Evolutionary conservation across 495 filamentous ascomycete species (phyloP).

Genomic region (Penicillium robsamsonii): DNA sequence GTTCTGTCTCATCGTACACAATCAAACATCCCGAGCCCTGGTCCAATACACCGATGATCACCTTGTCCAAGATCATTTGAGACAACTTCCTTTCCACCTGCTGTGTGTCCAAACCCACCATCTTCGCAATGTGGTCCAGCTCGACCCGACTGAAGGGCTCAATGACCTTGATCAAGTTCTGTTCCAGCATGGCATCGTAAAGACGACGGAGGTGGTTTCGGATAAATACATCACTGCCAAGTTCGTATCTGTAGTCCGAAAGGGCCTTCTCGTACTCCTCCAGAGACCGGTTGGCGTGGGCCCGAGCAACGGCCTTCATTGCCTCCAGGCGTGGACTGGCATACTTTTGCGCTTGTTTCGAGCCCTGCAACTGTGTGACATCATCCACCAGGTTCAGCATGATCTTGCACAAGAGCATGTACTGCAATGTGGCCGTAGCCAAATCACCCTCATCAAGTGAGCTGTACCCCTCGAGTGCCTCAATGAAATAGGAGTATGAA

Average conservation of each 20-base stretch:
- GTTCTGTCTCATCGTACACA: conserved; percentile 90
- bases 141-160: conserved; percentile 97
- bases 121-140: conserved; percentile 93
- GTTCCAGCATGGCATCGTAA: conserved; percentile 98
- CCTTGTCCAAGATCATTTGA: conserved; percentile 99
- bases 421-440: conserved; percentile 90
- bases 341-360: conserved; percentile 94
- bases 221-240: conserved; percentile 91
- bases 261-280: conserved; percentile 96
- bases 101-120: conserved; percentile 92
- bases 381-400: conserved; percentile 97
- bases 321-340: conserved; percentile 91
- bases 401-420: conserved; percentile 99
- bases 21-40: conserved; percentile 97
- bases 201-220: conserved; percentile 89
- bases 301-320: conserved; percentile 96
- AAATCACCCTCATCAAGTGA: conserved; percentile 81
- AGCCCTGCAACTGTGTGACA: conserved; percentile 85
- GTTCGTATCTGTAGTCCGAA: conserved; percentile 81
- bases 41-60: conserved; percentile 95
- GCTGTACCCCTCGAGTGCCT: conserved; percentile 95
- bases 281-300: conserved; percentile 88
- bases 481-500: conserved; percentile 97
- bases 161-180: conserved; percentile 98
- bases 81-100: conserved; percentile 97